A percentile compares a stretch with the other conserved stretches of the same genome.
Evolutionary conservation across 139 green algal species (phyloP).

Genomic region (Nannochloris sp.): DNA sequence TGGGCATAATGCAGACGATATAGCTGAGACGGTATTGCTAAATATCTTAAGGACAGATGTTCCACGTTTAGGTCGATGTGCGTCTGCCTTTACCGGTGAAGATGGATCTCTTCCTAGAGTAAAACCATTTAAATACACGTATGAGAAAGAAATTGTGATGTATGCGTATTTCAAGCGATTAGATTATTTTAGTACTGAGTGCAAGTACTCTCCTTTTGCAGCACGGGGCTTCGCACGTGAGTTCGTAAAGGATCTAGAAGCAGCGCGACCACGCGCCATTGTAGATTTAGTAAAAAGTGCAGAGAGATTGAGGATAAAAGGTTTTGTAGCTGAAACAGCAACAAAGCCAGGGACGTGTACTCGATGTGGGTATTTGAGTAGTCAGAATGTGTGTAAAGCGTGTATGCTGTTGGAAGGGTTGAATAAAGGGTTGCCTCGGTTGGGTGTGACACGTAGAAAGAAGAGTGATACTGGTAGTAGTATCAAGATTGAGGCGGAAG

Average conservation of each 20-base stretch:
- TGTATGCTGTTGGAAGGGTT: slow-evolving; percentile 82
- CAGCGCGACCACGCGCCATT: slow-evolving; percentile 67
- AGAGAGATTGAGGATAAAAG: slow-evolving; percentile 51
- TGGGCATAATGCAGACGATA: slow-evolving; percentile 95
- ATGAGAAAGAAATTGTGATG: slow-evolving; percentile 99
- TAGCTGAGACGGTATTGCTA: slow-evolving; percentile 95
- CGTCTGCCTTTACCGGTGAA: slow-evolving; percentile 70
- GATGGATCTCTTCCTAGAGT: slow-evolving; percentile 77
- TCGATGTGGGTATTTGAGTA: slow-evolving; percentile 79
- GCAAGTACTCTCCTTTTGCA: slow-evolving; percentile 90
- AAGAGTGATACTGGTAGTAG: neutral
- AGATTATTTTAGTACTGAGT: slow-evolving; percentile 97
- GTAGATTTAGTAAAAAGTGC: slow-evolving; percentile 79
- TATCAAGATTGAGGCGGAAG: neutral
- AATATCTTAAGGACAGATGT: slow-evolving; percentile 91
- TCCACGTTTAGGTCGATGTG: slow-evolving; percentile 73
- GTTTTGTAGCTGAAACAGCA: neutral
- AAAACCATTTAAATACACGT: slow-evolving; percentile 96
- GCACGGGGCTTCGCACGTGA: slow-evolving; percentile 85
- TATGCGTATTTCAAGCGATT: slow-evolving; percentile 98
- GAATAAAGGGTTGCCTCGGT: slow-evolving; percentile 54
- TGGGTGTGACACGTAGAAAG: slow-evolving; percentile 40
- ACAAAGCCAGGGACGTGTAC: slow-evolving; percentile 49
- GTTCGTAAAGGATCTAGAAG: slow-evolving; percentile 94
- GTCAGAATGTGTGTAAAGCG: slow-evolving; percentile 83